Base-by-base conservation (phyloP, 2,329 filamentous ascomycete genomes). In the Fusarium avenaceum region DNA sequence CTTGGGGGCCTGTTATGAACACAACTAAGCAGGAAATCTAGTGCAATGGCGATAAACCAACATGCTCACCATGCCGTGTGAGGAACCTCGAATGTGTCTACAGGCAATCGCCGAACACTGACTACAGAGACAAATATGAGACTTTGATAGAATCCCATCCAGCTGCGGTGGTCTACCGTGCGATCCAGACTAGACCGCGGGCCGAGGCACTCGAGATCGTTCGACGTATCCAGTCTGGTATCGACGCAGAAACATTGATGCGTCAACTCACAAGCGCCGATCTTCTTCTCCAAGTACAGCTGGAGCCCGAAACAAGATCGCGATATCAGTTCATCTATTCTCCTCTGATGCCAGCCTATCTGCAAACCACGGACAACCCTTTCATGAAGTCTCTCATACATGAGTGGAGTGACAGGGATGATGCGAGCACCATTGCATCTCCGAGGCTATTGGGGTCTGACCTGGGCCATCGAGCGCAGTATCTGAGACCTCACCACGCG, bases 401-500 rank as follows among this genome's bases (percentile, higher is more conserved):
- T 17, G 61, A 66, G 8, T 59, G 49, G 48, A 50, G 46, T 1
- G 22, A 42, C 1, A 51, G 14, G 15, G 44, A 58, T 14, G 61
- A 65, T 20, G 8, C n/a, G 8, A 43, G 19, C 1, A n/a, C 20
- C 5, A 50, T 62, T 7, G 28, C 40, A 2, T 13, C 26, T 1
- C 45, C 28, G 2, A 11, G 0, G 2, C 3, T 22, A 3, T 14
- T 33, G 0, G 45, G 45, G 0, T 6, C 10, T 6, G 53, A 58
- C 15, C 6, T 44, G 3, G 43, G 46, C 26, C 17, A 24, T 1
- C 24, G 20, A 14, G 49, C 49, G 5, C 50, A 56, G 11, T 66
- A 66, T 15, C 7, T 66, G n/a, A 61, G 44, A 7, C 63, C 63
- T 8, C 47, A 56, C 3, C 61, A 65, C 4, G 62, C 61, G 5